These are phyloP conservation scores for Russula compacta DNA, from an alignment of 768 basidiomycete genomes.

Conservation along the genomic window DNA sequence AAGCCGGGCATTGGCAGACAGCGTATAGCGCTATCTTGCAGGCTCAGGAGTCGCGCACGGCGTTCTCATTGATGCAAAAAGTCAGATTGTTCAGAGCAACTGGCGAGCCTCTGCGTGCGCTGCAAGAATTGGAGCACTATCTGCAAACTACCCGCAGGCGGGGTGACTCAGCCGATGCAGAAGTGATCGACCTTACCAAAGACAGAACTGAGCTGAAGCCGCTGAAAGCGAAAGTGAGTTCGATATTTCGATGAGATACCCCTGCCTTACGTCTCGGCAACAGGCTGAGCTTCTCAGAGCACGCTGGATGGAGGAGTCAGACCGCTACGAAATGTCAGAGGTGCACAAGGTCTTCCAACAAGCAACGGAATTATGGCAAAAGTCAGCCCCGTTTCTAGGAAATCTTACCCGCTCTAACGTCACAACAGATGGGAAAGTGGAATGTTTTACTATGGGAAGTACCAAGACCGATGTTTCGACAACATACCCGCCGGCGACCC, in stretches of 20 bases:
- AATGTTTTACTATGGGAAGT: constrained; percentile 79
- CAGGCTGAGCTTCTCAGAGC: constrained; percentile 76
- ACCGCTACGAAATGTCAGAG: constrained; percentile 58
- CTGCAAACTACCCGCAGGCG: constrained; percentile 34
- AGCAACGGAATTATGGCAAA: constrained; percentile 41
- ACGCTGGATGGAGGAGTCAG: constrained; percentile 89
- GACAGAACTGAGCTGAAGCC: constrained; percentile 41
- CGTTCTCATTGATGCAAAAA: constrained; percentile 81
- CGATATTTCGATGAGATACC: not conserved
- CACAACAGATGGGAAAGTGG: constrained; percentile 68
- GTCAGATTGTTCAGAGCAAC: constrained; percentile 75
- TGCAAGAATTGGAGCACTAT: constrained; percentile 77
- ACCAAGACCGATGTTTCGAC: constrained; percentile 73
- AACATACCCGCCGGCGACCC: constrained; percentile 39
- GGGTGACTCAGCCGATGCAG: constrained; percentile 23
- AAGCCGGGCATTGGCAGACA: constrained; percentile 91
- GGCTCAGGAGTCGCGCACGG: constrained; percentile 61
- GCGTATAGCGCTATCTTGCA: constrained; percentile 95
- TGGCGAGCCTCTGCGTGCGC: constrained; percentile 74
- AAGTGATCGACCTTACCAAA: constrained; percentile 50
- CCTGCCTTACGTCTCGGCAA: not conserved
- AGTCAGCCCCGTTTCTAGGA: constrained; percentile 30
- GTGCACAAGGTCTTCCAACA: constrained; percentile 52
- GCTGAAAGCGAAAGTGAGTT: constrained; percentile 62
- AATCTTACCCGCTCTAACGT: not conserved